These are phyloP conservation scores for Trichoderma lentiforme DNA, from an alignment of 2,329 filamentous ascomycete species.

Conservation along the genomic window DNA sequence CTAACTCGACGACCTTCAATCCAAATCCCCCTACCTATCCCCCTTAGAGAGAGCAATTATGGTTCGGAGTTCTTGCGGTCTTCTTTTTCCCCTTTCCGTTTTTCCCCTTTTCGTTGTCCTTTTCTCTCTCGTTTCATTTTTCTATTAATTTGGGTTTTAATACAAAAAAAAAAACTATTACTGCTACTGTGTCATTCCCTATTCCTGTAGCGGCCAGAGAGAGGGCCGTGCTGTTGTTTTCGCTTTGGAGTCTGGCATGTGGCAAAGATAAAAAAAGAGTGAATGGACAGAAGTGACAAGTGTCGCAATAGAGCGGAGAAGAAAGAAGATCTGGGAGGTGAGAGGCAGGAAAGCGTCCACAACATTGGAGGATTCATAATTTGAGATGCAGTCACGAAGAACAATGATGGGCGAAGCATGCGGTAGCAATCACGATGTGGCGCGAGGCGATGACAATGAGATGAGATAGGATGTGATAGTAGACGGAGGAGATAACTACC, in stretches of 20 bases:
- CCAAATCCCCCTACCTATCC: slow-evolving; percentile 17
- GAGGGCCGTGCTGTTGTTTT: neutral
- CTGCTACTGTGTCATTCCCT: slow-evolving; percentile 23
- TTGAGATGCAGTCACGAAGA: neutral
- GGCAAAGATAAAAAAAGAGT: slow-evolving; percentile 10
- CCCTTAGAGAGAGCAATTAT: slow-evolving; percentile 38
- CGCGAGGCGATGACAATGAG: neutral
- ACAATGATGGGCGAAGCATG: neutral
- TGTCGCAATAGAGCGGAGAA: neutral
- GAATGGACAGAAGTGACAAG: neutral
- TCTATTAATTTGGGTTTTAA: slow-evolving; percentile 43
- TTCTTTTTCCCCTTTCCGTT: slow-evolving; percentile 29
- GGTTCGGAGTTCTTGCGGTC: slow-evolving; percentile 48
- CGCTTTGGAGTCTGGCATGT: slow-evolving; percentile 10
- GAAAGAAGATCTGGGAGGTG: neutral
- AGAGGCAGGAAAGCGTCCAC: neutral
- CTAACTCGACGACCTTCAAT: slow-evolving; percentile 19
- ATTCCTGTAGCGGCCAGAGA: slow-evolving; percentile 3
- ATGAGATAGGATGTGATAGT: neutral
- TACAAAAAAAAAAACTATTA: slow-evolving; percentile 34
- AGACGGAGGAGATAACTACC: slow-evolving; percentile 24
- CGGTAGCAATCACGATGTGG: neutral
- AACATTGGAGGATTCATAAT: neutral
- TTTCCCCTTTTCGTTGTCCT: slow-evolving; percentile 34
- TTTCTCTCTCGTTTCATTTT: slow-evolving; percentile 17